A percentile compares a stretch with the other conserved stretches of the same genome.
Evolutionary conservation across 805 yeast species (phyloP).

Genomic region (Starmerella davenportii): DNA sequence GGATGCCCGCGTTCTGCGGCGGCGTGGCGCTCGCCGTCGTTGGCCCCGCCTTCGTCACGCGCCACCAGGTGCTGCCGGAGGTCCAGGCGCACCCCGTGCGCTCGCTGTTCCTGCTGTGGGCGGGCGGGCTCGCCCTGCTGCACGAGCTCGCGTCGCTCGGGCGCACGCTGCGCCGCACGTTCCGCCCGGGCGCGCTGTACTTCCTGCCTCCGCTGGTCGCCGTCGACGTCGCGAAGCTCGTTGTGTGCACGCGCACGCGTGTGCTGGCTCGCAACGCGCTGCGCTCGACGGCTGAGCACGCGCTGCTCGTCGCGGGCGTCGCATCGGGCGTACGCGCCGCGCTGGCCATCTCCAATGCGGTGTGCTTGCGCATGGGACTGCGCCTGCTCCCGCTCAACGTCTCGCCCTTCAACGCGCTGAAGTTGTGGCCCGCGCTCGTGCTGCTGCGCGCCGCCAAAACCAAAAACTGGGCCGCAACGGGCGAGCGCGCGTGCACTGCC

Average conservation of each 20-base stretch:
- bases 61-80: constrained; percentile 2
- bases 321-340: neutral
- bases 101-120: constrained; percentile 34
- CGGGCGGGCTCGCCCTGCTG: constrained; percentile 71
- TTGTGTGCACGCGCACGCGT: neutral
- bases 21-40: constrained; percentile 50
- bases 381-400: too few relatives aligned
- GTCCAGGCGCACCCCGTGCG: constrained; percentile 1
- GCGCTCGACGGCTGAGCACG: neutral
- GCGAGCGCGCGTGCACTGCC: neutral
- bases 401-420: too few relatives aligned
- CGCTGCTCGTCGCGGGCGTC: neutral
- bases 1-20: constrained; percentile 81
- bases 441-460: too few relatives aligned
- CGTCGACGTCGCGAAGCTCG: neutral
- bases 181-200: constrained; percentile 77
- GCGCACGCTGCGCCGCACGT: constrained; percentile 59
- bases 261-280: neutral
- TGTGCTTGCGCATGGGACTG: too few relatives aligned
- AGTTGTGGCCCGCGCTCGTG: too few relatives aligned
- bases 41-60: constrained; percentile 31
- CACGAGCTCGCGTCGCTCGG: constrained; percentile 69
- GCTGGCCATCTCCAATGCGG: too few relatives aligned
- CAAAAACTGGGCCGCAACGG: neutral
- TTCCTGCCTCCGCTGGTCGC: constrained; percentile 49